phyloP scores from a whole-genome alignment of 1,139 yeast species.

The Candida sp. region DNA sequence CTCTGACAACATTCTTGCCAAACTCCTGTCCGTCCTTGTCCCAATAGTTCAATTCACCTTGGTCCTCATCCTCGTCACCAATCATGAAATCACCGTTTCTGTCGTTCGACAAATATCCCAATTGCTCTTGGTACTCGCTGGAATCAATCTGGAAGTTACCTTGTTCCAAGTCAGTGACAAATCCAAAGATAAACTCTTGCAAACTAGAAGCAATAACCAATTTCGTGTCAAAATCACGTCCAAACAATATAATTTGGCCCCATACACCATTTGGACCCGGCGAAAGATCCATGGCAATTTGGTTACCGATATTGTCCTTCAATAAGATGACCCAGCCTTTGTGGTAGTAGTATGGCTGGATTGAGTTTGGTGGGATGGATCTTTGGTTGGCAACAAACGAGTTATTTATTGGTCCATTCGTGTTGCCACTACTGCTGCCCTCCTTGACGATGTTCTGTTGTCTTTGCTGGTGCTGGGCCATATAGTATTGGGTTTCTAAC shows the following conservation, averaged over 20 bases:
- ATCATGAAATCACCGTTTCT: slow-evolving; percentile 51
- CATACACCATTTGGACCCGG: slow-evolving; percentile 65
- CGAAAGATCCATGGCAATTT: slow-evolving; percentile 63
- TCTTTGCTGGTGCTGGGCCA: slow-evolving; percentile 32
- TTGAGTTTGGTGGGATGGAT: slow-evolving; percentile 60
- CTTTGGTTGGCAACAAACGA: slow-evolving; percentile 53
- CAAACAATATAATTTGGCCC: slow-evolving; percentile 68
- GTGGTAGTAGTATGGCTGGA: slow-evolving; percentile 59
- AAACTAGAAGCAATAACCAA: slow-evolving; percentile 60
- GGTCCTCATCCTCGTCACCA: slow-evolving; percentile 53
- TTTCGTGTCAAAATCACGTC: slow-evolving; percentile 68
- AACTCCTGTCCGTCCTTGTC: slow-evolving; percentile 41
- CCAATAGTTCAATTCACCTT: slow-evolving; percentile 43
- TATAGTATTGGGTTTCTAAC: slow-evolving; percentile 46
- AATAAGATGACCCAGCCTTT: slow-evolving; percentile 66
- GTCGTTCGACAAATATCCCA: slow-evolving; percentile 34
- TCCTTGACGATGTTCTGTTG: slow-evolving; percentile 16
- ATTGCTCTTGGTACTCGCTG: slow-evolving; percentile 32
- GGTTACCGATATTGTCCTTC: slow-evolving; percentile 63
- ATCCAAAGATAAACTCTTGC: slow-evolving; percentile 55
- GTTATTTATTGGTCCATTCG: slow-evolving; percentile 20
- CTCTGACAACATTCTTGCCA: slow-evolving; percentile 34
- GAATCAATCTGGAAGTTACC: slow-evolving; percentile 59
- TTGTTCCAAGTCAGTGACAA: slow-evolving; percentile 54
- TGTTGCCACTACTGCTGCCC: slow-evolving; percentile 8